These are phyloP conservation scores for Megacollybia marginata DNA, from an alignment of 768 basidiomycete genomes.

Conservation along the genomic window DNA sequence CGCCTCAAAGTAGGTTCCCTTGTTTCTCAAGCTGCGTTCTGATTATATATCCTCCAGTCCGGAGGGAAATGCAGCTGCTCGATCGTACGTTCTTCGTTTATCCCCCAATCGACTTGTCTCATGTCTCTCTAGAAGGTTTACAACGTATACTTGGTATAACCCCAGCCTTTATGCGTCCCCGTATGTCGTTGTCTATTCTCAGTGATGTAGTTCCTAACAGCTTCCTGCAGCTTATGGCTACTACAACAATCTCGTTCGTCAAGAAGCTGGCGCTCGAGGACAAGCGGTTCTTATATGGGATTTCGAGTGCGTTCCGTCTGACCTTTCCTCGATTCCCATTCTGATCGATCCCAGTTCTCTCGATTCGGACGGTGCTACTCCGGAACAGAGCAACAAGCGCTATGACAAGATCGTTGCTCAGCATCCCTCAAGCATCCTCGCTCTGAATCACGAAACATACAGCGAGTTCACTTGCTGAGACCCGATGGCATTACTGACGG, in stretches of 20 bases:
- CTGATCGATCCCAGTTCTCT: slow-evolving; percentile 20
- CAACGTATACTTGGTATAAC: slow-evolving; percentile 32
- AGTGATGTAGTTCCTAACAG: not conserved
- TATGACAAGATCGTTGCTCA: slow-evolving; percentile 19
- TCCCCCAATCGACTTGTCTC: not conserved
- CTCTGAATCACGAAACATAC: slow-evolving; percentile 32
- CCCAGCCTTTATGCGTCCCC: slow-evolving; percentile 43
- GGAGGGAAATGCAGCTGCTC: slow-evolving; percentile 37
- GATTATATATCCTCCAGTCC: slow-evolving; percentile 19
- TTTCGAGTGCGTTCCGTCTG: slow-evolving; percentile 24
- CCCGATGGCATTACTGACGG: not conserved
- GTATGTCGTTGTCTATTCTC: slow-evolving; percentile 14
- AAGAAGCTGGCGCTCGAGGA: slow-evolving; percentile 22
- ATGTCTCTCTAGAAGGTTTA: slow-evolving; percentile 26
- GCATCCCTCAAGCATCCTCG: slow-evolving; percentile 29
- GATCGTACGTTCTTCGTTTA: slow-evolving; percentile 25
- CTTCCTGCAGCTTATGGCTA: slow-evolving; percentile 29
- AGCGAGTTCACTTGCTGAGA: not conserved
- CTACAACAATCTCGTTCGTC: slow-evolving; percentile 39
- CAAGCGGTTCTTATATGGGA: slow-evolving; percentile 30
- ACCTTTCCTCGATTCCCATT: not conserved
- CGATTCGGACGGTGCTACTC: slow-evolving; percentile 26
- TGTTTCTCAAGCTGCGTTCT: not conserved
- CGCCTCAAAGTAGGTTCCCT: slow-evolving; percentile 28
- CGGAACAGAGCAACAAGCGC: slow-evolving; percentile 17